Evolutionary conservation across 2,329 filamentous ascomycete genomes (phyloP), one percentile per base, ranked within the genome.

Genomic region (Ceratocystis eucalypticola): DNA sequence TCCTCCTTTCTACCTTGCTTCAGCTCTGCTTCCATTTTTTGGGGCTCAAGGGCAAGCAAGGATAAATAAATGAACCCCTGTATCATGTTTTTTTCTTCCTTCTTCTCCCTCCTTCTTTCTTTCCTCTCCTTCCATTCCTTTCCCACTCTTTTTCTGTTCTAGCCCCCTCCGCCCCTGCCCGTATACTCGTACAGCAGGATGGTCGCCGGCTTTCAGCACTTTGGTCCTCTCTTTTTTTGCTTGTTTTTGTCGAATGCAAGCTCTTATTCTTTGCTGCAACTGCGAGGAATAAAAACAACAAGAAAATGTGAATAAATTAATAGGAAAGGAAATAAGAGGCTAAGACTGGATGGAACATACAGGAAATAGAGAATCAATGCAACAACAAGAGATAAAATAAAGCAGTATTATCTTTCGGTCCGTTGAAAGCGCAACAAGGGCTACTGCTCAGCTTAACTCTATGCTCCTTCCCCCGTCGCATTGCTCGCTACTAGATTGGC

Each of bases 381-480:
- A 20, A 50, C 22, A 50, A 28, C 15, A 2, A 15, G 46, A 8
- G 5, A 53, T 53, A 53, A 28, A 53, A 53, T 4, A 28, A 28
- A 1, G 15, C 3, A 7, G 25, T 22, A 50, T 50, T 50, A 53
- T 53, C 3, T 41, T 5, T 22, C 8, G 1, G 48, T 25, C 20
- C 12, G 6, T 5, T 20, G n/a, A 25, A 53, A 10, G 20, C 20
- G 15, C 22, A 53, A 2, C 15, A 28, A 53, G 17, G 48, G 48
- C 48, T 25, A 15, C 22, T 28, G 48, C 48, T 53, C 48, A 53
- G 25, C 5, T 25, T 25, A 53, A 25, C 48, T 66, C 65, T 41
- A 64, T 48, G 48, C 59, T 66, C 65, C 61, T 66, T 64, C 61
- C 61, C 57, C 17, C 61, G 63, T 45, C 64, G 65, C 65, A 66